These are phyloP conservation scores for Myriosclerotinia curreyana DNA, from an alignment of 2,329 filamentous ascomycete species.

Conservation along the genomic window DNA sequence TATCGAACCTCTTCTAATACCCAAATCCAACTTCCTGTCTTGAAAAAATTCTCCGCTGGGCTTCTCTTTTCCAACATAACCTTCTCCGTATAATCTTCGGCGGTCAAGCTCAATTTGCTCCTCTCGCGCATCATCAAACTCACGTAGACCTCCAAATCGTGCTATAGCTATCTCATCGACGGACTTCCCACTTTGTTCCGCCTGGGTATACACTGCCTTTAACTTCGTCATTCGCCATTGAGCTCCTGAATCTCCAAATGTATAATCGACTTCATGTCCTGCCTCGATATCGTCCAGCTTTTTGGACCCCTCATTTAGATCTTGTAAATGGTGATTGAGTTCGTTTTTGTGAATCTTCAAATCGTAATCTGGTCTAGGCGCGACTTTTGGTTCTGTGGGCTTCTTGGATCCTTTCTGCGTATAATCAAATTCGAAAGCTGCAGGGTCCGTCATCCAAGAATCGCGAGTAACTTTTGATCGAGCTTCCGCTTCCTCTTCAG, in stretches of 20 bases:
- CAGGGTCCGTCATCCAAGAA: slow-evolving; percentile 91
- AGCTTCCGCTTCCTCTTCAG: slow-evolving; percentile 46
- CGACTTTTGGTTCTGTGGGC: slow-evolving; percentile 44
- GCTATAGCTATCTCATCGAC: slow-evolving; percentile 83
- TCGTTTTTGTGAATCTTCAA: slow-evolving; percentile 68
- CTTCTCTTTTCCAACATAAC: slow-evolving; percentile 80
- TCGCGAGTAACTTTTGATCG: slow-evolving; percentile 57
- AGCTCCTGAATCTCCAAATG: slow-evolving; percentile 83
- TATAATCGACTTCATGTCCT: slow-evolving; percentile 69
- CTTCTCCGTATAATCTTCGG: slow-evolving; percentile 75
- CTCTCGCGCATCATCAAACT: slow-evolving; percentile 90
- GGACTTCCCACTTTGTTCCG: slow-evolving; percentile 66
- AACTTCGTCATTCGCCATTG: slow-evolving; percentile 97
- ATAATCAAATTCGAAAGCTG: slow-evolving; percentile 80
- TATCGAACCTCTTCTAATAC: slow-evolving; percentile 44
- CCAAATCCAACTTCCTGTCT: slow-evolving; percentile 65
- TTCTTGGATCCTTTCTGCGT: slow-evolving; percentile 59
- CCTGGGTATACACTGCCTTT: slow-evolving; percentile 76
- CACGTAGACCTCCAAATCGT: slow-evolving; percentile 73
- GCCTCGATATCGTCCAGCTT: slow-evolving; percentile 51
- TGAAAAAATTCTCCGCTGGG: slow-evolving; percentile 83
- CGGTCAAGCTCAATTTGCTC: slow-evolving; percentile 89
- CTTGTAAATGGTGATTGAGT: slow-evolving; percentile 68
- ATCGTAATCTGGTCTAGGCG: slow-evolving; percentile 37
- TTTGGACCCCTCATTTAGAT: slow-evolving; percentile 53